Conservation (phyloP, 139 green algal species). For the Tetradesmus obliquus region DNA sequence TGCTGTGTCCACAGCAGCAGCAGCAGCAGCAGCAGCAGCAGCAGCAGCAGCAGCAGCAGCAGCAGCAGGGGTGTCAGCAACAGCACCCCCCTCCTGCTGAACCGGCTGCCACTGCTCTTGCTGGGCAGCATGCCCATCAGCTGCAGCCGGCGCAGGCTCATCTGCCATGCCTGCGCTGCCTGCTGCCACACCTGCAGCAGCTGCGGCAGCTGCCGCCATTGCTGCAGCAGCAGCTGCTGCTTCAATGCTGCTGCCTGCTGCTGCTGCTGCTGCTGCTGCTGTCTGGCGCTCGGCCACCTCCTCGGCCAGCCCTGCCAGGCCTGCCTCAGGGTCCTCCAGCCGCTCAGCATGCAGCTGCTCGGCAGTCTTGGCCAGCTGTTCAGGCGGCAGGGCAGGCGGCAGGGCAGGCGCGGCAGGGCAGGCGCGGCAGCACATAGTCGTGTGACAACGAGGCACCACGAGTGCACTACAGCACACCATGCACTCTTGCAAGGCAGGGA, state of each 20-base stretch:
- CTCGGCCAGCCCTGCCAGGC: neutral
- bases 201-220: neutral
- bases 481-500: neutral
- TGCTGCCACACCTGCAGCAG: neutral
- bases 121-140: neutral
- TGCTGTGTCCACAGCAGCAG: neutral
- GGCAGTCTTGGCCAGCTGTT: slow-evolving; percentile 4
- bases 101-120: neutral
- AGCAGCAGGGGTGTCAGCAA: neutral
- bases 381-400: neutral
- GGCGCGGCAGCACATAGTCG: neutral
- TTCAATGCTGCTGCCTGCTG: neutral
- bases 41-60: neutral
- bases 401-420: neutral
- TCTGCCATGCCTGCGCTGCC: neutral
- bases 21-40: neutral
- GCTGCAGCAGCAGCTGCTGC: slow-evolving; percentile 3
- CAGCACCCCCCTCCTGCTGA: neutral
- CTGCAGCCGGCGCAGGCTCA: neutral
- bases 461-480: neutral
- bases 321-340: neutral
- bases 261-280: neutral
- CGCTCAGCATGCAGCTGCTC: slow-evolving; percentile 4
- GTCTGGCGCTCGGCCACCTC: neutral
- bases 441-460: neutral